Conservation (phyloP, 345 rosid species). For the Eucalyptus polybractea region DNA sequence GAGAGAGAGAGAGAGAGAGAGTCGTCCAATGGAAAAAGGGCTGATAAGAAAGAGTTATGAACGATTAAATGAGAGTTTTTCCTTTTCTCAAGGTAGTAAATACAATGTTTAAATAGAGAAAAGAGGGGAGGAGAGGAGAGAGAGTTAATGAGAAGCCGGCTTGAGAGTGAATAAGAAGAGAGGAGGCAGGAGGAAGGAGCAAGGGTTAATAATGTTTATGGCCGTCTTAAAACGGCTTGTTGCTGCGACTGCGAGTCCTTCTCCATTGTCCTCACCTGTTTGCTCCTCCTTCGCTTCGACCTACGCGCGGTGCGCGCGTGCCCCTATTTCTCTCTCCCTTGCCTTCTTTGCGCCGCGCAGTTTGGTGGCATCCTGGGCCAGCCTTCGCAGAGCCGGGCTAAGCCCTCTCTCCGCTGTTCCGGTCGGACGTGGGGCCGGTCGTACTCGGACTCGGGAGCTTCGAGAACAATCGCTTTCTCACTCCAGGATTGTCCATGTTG, state of each 20-base stretch:
- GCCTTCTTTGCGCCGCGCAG: neutral
- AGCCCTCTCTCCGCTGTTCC: neutral
- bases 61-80: neutral
- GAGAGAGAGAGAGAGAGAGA: neutral
- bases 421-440: no score
- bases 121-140: neutral
- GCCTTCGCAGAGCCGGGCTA: neutral
- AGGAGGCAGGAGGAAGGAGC: neutral
- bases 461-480: neutral
- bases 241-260: neutral
- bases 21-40: neutral
- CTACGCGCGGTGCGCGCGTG: neutral
- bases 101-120: neutral
- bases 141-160: neutral
- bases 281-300: neutral
- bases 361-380: neutral
- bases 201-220: neutral
- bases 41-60: neutral
- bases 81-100: neutral
- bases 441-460: neutral
- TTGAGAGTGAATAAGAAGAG: neutral
- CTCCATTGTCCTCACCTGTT: constrained; percentile 4
- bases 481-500: neutral
- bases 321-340: neutral
- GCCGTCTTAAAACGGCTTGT: constrained; percentile 19